Conservation (phyloP, 768 basidiomycete genomes). For the Phylloporus arenicola region DNA sequence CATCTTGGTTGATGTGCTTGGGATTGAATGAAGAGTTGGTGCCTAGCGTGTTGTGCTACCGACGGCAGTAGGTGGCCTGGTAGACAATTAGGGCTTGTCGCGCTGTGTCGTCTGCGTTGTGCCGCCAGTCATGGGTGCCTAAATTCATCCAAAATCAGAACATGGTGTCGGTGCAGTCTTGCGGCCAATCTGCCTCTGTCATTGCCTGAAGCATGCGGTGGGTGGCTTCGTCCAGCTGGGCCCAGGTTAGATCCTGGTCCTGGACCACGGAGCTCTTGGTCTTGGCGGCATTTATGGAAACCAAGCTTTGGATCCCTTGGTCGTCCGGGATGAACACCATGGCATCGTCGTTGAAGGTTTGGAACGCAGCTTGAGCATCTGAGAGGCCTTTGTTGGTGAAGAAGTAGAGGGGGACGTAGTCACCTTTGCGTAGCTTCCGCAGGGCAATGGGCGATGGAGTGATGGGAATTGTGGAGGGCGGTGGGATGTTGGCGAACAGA, state of each 20-base stretch:
- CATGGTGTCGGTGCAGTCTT: neutral
- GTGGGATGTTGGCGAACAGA: neutral
- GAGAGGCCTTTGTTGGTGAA: conserved; percentile 2
- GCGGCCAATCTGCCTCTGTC: neutral
- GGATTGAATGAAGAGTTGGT: neutral
- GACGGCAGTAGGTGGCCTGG: neutral
- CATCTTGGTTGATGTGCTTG: neutral
- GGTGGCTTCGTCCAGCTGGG: neutral
- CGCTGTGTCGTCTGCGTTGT: neutral
- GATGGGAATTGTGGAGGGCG: neutral
- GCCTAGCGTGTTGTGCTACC: neutral
- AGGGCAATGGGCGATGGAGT: neutral
- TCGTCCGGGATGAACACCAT: neutral
- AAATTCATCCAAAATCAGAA: neutral
- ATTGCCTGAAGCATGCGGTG: neutral
- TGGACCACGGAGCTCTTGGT: neutral
- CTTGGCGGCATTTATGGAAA: neutral
- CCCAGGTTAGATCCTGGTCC: conserved; percentile 1
- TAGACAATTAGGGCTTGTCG: neutral
- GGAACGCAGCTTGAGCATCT: neutral
- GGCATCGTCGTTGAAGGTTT: neutral
- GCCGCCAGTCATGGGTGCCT: neutral
- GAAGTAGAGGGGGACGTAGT: too few species aligned
- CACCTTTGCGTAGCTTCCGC: neutral
- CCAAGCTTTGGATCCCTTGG: neutral